phyloP scores from a whole-genome alignment of 371 early-diverging fungal species.

The Entomophthora muscae region DNA sequence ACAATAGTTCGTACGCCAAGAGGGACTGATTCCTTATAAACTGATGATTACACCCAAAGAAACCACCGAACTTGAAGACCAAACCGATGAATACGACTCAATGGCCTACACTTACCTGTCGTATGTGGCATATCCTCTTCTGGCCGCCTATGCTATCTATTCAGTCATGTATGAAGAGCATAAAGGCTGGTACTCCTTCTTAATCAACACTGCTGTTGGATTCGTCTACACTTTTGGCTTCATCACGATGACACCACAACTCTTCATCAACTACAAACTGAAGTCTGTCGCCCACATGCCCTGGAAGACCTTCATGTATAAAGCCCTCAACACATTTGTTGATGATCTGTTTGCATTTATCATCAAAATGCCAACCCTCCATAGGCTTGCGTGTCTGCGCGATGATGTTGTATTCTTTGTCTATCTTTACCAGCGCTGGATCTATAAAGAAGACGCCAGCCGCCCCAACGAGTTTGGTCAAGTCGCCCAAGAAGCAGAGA shows the following conservation, averaged over 20 bases:
- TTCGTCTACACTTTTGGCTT: conserved; percentile 77
- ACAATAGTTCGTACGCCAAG: conserved; percentile 14
- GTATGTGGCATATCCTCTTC: conserved; percentile 58
- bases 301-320: conserved; percentile 86
- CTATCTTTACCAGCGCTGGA: conserved; percentile 73
- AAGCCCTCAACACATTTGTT: conserved; percentile 82
- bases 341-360: conserved; percentile 91
- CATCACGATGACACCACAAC: conserved; percentile 81
- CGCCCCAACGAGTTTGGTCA: conserved; percentile 88
- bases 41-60: conserved; percentile 18
- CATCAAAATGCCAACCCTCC: conserved; percentile 89
- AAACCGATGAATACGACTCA: conserved; percentile 69
- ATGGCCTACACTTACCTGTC: conserved; percentile 75
- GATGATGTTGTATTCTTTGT: conserved; percentile 79
- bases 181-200: conserved; percentile 83
- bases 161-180: conserved; percentile 67
- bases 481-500: conserved; percentile 32
- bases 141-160: conserved; percentile 69
- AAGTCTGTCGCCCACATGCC: conserved; percentile 91
- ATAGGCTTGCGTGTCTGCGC: conserved; percentile 77
- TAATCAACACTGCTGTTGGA: conserved; percentile 73
- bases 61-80: conserved; percentile 37
- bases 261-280: conserved; percentile 84
- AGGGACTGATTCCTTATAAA: conserved; percentile 14
- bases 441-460: conserved; percentile 68